These are phyloP conservation scores for Metschnikowia chrysomelidarum DNA, from an alignment of 805 yeast genomes.

Conservation along the genomic window DNA sequence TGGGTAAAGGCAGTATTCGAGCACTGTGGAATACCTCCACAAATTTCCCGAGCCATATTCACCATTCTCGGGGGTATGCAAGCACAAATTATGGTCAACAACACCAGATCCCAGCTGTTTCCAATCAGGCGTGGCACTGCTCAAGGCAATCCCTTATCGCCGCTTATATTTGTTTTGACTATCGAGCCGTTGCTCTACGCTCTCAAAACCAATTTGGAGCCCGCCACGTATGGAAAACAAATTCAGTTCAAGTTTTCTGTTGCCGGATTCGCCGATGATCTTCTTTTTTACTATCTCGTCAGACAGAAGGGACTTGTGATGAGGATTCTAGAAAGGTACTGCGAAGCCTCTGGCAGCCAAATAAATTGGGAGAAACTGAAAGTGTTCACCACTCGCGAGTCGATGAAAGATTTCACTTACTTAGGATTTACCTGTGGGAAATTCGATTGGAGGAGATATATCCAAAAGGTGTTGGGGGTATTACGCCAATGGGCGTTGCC, in stretches of 20 bases:
- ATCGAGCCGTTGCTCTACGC: constrained; percentile 1
- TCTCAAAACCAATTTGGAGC: too few species aligned
- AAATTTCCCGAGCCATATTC: constrained; percentile 1
- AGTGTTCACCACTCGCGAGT: too few species aligned
- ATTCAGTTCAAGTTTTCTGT: neutral
- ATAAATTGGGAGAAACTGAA: too few species aligned
- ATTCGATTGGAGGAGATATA: neutral
- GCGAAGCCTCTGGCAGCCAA: too few species aligned
- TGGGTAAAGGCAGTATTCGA: too few species aligned
- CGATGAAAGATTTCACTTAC: too few species aligned
- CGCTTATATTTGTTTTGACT: constrained; percentile 2
- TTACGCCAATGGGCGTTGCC: neutral
- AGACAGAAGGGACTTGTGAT: too few species aligned
- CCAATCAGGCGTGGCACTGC: constrained; percentile 2
- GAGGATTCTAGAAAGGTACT: too few species aligned
- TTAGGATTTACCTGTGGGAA: neutral
- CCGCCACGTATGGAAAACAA: neutral
- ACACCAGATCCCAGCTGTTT: neutral
- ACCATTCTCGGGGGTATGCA: neutral
- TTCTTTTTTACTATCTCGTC: too few species aligned
- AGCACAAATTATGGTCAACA: constrained; percentile 2
- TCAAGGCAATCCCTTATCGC: constrained; percentile 6
- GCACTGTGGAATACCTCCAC: neutral
- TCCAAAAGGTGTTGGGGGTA: constrained; percentile 1
- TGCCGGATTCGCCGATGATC: too few species aligned